A percentile compares a stretch with the other conserved stretches of the same genome.
phyloP scores from a whole-genome alignment of 345 rosid species.

The Raphanus sativus region DNA sequence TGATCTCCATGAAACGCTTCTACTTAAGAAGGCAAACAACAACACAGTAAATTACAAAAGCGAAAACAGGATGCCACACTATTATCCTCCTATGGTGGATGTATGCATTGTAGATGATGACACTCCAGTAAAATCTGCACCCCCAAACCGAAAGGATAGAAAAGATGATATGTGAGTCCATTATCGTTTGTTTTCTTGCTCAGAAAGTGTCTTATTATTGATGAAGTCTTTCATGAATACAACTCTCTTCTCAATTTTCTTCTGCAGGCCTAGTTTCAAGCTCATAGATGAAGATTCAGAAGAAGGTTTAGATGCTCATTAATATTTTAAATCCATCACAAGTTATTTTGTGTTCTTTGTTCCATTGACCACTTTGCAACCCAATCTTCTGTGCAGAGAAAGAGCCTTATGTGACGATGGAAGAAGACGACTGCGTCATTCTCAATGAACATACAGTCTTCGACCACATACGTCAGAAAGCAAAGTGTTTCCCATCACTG shows the following conservation, averaged over 20 bases:
- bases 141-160: constrained; percentile 22
- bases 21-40: constrained; percentile 46
- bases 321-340: neutral
- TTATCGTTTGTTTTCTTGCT: neutral
- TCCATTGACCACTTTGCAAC: constrained; percentile 21
- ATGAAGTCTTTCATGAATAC: neutral
- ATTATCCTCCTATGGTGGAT: constrained; percentile 45
- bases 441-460: constrained; percentile 61
- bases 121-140: constrained; percentile 34
- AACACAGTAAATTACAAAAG: constrained; percentile 29
- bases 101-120: constrained; percentile 45
- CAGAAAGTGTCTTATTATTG: neutral
- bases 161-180: constrained; percentile 27
- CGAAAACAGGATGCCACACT: constrained; percentile 43
- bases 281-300: constrained; percentile 81
- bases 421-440: constrained; percentile 52
- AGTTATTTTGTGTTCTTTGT: neutral
- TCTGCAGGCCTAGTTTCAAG: constrained; percentile 82
- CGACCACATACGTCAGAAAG: constrained; percentile 80
- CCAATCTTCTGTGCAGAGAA: constrained; percentile 32
- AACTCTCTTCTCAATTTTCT: constrained; percentile 17
- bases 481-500: constrained; percentile 66
- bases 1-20: constrained; percentile 68
- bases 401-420: constrained; percentile 39
- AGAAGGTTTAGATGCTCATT: constrained; percentile 54